Evolutionary conservation across 2,329 filamentous ascomycete species (phyloP).

Genomic region (Colletotrichum liriopes): DNA sequence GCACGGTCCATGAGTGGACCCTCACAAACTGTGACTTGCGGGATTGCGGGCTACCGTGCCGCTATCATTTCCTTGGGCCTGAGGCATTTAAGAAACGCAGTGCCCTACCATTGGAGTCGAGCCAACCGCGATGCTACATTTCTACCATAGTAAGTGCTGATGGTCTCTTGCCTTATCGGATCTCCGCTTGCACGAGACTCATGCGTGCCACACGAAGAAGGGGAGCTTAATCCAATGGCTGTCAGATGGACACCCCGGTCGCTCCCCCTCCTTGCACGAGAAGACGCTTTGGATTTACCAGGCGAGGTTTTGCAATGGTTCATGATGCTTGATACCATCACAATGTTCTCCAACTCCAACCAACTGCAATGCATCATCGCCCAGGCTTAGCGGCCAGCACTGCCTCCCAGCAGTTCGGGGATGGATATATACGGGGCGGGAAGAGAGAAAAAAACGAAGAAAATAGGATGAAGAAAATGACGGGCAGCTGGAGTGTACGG

Average conservation of each 20-base stretch:
- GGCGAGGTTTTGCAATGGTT: not conserved
- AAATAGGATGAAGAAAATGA: no score
- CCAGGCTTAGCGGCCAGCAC: not conserved
- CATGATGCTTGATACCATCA: not conserved
- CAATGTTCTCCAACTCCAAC: not conserved
- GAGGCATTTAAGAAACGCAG: not conserved
- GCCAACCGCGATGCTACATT: not conserved
- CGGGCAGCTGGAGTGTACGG: not conserved
- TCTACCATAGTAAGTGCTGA: not conserved
- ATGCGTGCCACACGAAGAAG: conserved; percentile 17
- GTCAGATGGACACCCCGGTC: not conserved
- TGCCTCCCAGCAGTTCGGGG: no score
- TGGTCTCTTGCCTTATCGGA: not conserved
- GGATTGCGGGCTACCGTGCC: conserved; percentile 18
- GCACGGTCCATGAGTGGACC: not conserved
- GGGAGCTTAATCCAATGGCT: conserved; percentile 14
- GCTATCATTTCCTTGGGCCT: conserved; percentile 6
- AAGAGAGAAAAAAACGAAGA: no score
- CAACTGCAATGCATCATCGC: no score
- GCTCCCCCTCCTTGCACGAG: not conserved
- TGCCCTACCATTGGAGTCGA: not conserved
- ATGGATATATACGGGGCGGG: not conserved
- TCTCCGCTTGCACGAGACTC: not conserved
- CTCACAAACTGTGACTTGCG: not conserved
- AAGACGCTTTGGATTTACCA: not conserved